Base-by-base conservation (phyloP, 106 monocot genomes). In the Dendrobium catenatum region DNA sequence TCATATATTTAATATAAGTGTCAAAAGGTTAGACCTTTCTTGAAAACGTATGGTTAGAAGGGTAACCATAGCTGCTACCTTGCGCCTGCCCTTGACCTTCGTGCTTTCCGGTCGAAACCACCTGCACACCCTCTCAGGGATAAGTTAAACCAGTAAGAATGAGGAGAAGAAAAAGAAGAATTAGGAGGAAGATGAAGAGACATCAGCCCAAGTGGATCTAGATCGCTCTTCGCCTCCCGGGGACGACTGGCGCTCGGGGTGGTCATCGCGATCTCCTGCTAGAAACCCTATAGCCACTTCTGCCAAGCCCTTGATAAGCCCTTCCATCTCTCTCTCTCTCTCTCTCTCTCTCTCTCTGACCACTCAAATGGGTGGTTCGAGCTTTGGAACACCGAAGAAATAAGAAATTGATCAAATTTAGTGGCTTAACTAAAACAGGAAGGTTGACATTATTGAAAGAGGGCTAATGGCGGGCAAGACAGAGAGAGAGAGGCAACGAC, bases 181-280 rank as follows among this genome's bases (percentile, higher is more conserved):
- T 64, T 16, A 20, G 43, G 49, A 48, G 51, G 47, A 67, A 33
- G 31, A 64, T 19, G 22, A 61, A 18, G 46, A 72, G 31, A 94
- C 94, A 79, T 95, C 88, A 24, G 95, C 92, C 95, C 95, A 95
- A 44, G 92, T 87, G 77, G 92, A 92, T 83, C 95, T 87, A 5
- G 90, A 88, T 29, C 80, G 77, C 15, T 55, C 64, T 42, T 64
- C 61, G 5, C 80, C 78, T 6, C 75, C 82, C 15, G 33, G 15
- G 31, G n/a, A 7, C 51, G 81, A 26, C 51, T 40, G 79, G 54
- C 42, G 9, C 58, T 72, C 33, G n/a, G 55, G 75, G 20, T 22
- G 55, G 24, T 77, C 80, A 9, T 81, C 88, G 58, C 75, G 86
- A 68, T 44, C 88, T 10, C 83, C 86, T 10, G 48, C 87, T 58